Percentiles rank a stretch among this genome's conserved stretches.
Conservation (phyloP, 2,329 filamentous ascomycete species). For the Akanthomyces lecanii region DNA sequence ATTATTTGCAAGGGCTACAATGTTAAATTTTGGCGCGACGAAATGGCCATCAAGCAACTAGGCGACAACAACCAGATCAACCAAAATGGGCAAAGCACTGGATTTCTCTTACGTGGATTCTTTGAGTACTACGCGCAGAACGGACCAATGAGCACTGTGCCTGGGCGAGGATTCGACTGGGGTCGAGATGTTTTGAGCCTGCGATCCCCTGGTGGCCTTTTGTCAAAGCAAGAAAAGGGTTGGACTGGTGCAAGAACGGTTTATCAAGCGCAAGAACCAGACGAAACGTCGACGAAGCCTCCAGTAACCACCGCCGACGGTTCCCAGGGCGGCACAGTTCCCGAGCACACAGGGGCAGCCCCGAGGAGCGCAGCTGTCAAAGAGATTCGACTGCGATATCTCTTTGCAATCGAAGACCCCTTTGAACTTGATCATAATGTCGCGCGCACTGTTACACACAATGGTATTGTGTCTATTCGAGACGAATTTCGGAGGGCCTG, state of each 20-base stretch:
- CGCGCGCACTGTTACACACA: slow-evolving; percentile 77
- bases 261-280: slow-evolving; percentile 44
- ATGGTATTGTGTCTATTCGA: slow-evolving; percentile 74
- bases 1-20: slow-evolving; percentile 59
- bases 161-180: slow-evolving; percentile 68
- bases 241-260: slow-evolving; percentile 82
- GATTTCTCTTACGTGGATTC: slow-evolving; percentile 72
- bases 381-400: slow-evolving; percentile 72
- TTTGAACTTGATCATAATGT: slow-evolving; percentile 89
- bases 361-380: slow-evolving; percentile 45
- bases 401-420: slow-evolving; percentile 88
- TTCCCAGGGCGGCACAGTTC: slow-evolving; percentile 21
- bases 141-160: slow-evolving; percentile 47
- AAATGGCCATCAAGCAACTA: slow-evolving; percentile 61
- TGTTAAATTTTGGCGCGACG: slow-evolving; percentile 75
- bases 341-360: slow-evolving; percentile 14
- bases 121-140: slow-evolving; percentile 79
- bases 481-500: slow-evolving; percentile 82
- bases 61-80: slow-evolving; percentile 57
- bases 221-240: slow-evolving; percentile 72
- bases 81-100: slow-evolving; percentile 65
- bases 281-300: slow-evolving; percentile 19
- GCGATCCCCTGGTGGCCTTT: slow-evolving; percentile 63
- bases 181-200: slow-evolving; percentile 74
- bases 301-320: slow-evolving; percentile 19